Conservation (phyloP, 106 monocot genomes). For the Dendrobium huoshanense region DNA sequence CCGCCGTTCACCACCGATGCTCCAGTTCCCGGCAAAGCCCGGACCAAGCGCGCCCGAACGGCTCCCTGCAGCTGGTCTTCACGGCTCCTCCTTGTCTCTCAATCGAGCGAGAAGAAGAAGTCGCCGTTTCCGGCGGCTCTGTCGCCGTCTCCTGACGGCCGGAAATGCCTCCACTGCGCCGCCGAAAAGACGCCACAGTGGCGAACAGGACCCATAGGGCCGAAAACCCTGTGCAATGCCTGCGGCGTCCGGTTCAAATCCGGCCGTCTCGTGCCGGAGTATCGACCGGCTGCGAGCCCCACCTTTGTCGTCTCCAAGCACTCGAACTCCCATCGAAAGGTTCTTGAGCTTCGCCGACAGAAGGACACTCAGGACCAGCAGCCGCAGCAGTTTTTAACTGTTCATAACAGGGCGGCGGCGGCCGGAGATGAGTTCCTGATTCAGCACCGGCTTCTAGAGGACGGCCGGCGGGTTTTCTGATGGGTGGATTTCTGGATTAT, state of each 20-base stretch:
- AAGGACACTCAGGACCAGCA: slow-evolving; percentile 38
- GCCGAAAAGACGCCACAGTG: slow-evolving; percentile 93
- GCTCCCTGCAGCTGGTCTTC: slow-evolving; percentile 57
- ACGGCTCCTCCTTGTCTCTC: slow-evolving; percentile 35
- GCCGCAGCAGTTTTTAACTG: background rate
- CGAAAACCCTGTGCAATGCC: slow-evolving; percentile 91
- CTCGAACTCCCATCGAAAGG: slow-evolving; percentile 80
- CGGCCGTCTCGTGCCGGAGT: slow-evolving; percentile 79
- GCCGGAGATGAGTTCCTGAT: slow-evolving; percentile 33
- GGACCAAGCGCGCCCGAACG: slow-evolving; percentile 69
- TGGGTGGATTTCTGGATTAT: too few species aligned
- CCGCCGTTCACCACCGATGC: slow-evolving; percentile 17
- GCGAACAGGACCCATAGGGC: slow-evolving; percentile 86
- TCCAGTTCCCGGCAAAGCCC: slow-evolving; percentile 43
- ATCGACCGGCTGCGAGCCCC: slow-evolving; percentile 82
- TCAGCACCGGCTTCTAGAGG: slow-evolving; percentile 11
- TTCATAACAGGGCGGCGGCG: background rate
- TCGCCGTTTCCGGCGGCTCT: slow-evolving; percentile 6
- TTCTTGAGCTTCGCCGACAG: slow-evolving; percentile 64
- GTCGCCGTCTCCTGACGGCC: slow-evolving; percentile 21
- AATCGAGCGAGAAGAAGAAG: slow-evolving; percentile 17
- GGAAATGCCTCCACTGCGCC: slow-evolving; percentile 72
- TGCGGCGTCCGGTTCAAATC: slow-evolving; percentile 90
- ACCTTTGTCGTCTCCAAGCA: slow-evolving; percentile 53
- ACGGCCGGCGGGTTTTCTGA: too few species aligned